phyloP scores from a whole-genome alignment of 2,329 filamentous ascomycete genomes.

The Apiospora kogelbergensis region DNA sequence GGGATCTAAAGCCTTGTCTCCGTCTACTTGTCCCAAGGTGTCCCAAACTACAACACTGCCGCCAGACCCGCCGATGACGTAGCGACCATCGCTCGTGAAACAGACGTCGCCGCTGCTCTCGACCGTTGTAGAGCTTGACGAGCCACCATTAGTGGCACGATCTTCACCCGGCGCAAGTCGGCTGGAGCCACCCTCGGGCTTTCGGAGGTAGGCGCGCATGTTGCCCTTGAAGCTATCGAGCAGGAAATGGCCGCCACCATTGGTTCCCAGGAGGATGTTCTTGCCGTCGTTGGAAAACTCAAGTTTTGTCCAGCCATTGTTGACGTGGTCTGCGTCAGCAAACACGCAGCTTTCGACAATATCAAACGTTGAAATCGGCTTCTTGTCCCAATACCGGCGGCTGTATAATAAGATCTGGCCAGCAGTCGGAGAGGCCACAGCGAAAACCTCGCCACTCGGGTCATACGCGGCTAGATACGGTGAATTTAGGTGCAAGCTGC shows the following conservation, averaged over 20 bases:
- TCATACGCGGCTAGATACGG: slow-evolving; percentile 88
- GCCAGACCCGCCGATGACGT: slow-evolving; percentile 76
- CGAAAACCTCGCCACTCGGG: slow-evolving; percentile 88
- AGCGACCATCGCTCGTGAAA: slow-evolving; percentile 87
- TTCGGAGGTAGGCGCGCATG: slow-evolving; percentile 71
- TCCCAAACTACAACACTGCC: slow-evolving; percentile 87
- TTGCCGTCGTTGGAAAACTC: slow-evolving; percentile 98
- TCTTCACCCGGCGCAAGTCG: slow-evolving; percentile 56
- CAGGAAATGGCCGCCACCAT: slow-evolving; percentile 81
- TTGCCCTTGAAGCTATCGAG: slow-evolving; percentile 89
- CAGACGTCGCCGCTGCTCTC: slow-evolving; percentile 77
- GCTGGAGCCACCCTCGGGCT: slow-evolving; percentile 51
- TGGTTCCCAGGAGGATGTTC: slow-evolving; percentile 78
- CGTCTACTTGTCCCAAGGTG: slow-evolving; percentile 54
- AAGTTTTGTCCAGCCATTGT: slow-evolving; percentile 81
- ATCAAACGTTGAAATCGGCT: slow-evolving; percentile 85
- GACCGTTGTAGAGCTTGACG: slow-evolving; percentile 46
- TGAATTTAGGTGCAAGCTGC: slow-evolving; percentile 75
- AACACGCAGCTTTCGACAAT: slow-evolving; percentile 57
- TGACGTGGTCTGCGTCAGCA: slow-evolving; percentile 55
- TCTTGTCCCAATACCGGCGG: slow-evolving; percentile 88
- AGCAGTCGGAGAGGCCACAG: slow-evolving; percentile 78
- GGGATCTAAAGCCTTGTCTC: slow-evolving; percentile 60
- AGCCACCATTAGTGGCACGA: slow-evolving; percentile 32
- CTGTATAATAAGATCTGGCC: slow-evolving; percentile 88